Conservation (phyloP, 306 rosid species). For the Glycine tomentella region DNA sequence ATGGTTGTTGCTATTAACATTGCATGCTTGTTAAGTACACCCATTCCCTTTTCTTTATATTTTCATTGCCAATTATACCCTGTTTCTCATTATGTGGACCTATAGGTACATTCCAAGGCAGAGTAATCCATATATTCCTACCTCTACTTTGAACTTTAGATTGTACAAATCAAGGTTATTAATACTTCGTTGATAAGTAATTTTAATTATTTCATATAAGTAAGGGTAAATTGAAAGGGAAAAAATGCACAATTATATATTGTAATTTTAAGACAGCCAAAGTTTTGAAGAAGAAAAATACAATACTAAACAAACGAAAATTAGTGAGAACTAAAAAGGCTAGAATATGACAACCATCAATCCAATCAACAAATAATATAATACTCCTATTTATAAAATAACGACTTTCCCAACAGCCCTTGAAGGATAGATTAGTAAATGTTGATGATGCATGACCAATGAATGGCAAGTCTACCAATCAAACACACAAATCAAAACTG, state of each 20-base stretch:
- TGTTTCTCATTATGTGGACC: too few relatives aligned
- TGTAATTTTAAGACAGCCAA: not conserved
- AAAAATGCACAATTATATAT: not conserved
- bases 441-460: not conserved
- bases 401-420: constrained; percentile 7
- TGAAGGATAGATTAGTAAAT: not conserved
- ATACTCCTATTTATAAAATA: not conserved
- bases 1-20: too few relatives aligned
- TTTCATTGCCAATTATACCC: too few relatives aligned
- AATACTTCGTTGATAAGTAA: not conserved
- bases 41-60: too few relatives aligned
- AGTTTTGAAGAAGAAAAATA: not conserved
- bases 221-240: not conserved
- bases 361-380: constrained; percentile 4
- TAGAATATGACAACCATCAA: not conserved
- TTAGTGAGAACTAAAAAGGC: not conserved
- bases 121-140: too few relatives aligned
- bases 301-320: not conserved
- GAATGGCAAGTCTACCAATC: not conserved
- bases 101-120: too few relatives aligned
- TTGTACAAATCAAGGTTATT: not conserved
- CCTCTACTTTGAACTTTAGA: too few relatives aligned
- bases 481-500: constrained; percentile 22
- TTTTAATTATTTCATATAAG: not conserved
- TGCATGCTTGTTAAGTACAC: too few relatives aligned